These are phyloP conservation scores for Datisca glomerata DNA, from an alignment of 306 rosid genomes.

Conservation along the genomic window DNA sequence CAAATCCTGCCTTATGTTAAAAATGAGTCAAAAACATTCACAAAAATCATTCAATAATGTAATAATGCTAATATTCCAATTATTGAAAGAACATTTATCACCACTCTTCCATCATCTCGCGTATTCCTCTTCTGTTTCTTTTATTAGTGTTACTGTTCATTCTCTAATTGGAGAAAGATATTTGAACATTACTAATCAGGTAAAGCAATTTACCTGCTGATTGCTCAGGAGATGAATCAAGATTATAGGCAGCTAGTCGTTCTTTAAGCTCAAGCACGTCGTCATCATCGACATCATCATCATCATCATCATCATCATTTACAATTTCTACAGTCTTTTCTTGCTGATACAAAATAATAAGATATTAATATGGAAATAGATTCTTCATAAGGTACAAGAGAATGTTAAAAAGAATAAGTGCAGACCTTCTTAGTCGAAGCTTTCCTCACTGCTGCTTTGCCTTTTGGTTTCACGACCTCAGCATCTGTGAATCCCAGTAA, in stretches of 20 bases:
- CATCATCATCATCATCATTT: conserved; percentile 26
- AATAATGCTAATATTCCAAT: too few species aligned
- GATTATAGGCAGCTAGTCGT: conserved; percentile 86
- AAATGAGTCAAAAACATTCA: neutral
- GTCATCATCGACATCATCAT: conserved; percentile 27
- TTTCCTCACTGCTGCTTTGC: conserved; percentile 42
- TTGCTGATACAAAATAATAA: conserved; percentile 16
- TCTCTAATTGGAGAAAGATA: too few species aligned
- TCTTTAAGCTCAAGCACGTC: conserved; percentile 71
- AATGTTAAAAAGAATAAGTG: neutral
- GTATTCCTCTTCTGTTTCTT: too few species aligned
- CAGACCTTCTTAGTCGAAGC: conserved; percentile 37
- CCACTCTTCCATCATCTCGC: too few species aligned
- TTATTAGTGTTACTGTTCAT: too few species aligned
- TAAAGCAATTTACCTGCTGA: conserved; percentile 34
- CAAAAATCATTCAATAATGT: neutral
- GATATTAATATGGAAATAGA: neutral
- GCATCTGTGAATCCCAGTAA: conserved; percentile 25
- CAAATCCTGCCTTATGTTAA: too few species aligned
- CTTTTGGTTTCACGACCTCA: conserved; percentile 41
- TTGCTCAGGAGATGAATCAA: conserved; percentile 52
- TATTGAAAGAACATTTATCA: neutral
- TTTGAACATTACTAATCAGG: too few species aligned
- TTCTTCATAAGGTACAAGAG: too few species aligned
- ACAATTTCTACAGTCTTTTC: conserved; percentile 12